phyloP scores from a whole-genome alignment of 495 filamentous ascomycete genomes.

The Hypoxylon subgilvum region DNA sequence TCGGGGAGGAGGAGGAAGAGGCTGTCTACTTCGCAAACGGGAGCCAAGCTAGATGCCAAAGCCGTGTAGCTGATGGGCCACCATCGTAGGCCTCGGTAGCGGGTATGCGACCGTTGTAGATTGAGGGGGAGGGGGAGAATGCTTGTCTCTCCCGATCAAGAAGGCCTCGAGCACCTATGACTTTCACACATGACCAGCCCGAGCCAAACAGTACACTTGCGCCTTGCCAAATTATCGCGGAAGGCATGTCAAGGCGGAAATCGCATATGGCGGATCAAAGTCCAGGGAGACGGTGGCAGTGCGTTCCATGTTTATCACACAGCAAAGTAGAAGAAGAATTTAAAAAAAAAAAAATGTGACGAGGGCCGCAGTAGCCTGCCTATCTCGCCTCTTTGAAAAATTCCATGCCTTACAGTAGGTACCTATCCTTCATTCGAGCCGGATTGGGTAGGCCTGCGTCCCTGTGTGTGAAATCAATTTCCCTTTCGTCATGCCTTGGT shows the following conservation, averaged over 20 bases:
- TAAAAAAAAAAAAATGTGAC: constrained; percentile 21
- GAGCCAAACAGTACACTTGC: background rate
- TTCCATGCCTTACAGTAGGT: constrained; percentile 15
- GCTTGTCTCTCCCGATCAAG: constrained; percentile 4
- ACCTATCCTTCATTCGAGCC: constrained; percentile 5
- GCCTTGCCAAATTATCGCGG: constrained; percentile 8
- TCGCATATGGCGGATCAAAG: constrained; percentile 4
- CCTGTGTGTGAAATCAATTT: constrained; percentile 9
- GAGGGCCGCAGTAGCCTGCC: constrained; percentile 31
- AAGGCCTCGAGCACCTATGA: constrained; percentile 9
- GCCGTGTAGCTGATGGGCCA: constrained; percentile 4
- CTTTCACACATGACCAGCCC: constrained; percentile 3
- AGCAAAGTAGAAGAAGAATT: constrained; percentile 12
- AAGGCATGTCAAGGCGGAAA: constrained; percentile 17
- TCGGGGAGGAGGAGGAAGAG: too few species aligned
- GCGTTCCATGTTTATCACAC: constrained; percentile 31
- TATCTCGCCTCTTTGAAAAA: constrained; percentile 11
- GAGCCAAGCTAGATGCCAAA: background rate
- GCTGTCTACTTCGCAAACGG: constrained; percentile 19
- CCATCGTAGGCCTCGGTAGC: constrained; percentile 1
- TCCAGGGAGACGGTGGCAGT: constrained; percentile 32
- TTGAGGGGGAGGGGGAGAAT: constrained; percentile 1
- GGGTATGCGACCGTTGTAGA: constrained; percentile 4
- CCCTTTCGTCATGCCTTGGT: background rate
- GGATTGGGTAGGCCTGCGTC: constrained; percentile 2